Percentiles rank a stretch among this genome's conserved stretches.
These are phyloP conservation scores for Skeletonema menzelii DNA, from an alignment of 108 stramenopile species.

Conservation along the genomic window DNA sequence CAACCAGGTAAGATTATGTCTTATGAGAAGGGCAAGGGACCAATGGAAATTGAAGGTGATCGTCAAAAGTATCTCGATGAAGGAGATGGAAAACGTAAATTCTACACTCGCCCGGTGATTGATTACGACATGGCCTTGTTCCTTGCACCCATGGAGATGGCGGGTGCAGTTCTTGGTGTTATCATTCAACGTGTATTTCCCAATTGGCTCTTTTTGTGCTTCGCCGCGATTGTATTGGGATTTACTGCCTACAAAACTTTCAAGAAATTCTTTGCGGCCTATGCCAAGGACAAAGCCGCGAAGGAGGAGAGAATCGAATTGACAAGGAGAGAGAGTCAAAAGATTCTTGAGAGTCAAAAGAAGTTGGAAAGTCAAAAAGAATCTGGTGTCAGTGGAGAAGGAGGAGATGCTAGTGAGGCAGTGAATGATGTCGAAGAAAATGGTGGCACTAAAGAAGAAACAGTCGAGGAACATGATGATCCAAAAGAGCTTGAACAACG, in stretches of 20 bases:
- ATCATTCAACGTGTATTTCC: constrained; percentile 61
- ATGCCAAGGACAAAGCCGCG: constrained; percentile 40
- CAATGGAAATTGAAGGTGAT: constrained; percentile 24
- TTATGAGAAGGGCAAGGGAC: constrained; percentile 36
- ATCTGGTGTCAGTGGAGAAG: constrained; percentile 10
- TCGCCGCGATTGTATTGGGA: constrained; percentile 51
- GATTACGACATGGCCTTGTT: constrained; percentile 74
- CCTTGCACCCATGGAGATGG: constrained; percentile 74
- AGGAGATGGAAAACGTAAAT: constrained; percentile 38
- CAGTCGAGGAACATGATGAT: constrained; percentile 16
- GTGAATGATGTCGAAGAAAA: constrained; percentile 11
- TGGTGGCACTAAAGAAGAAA: not conserved
- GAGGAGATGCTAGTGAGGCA: constrained; percentile 11
- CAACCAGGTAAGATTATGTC: constrained; percentile 18
- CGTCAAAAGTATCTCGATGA: constrained; percentile 19
- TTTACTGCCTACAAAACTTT: constrained; percentile 65
- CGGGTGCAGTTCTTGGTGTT: constrained; percentile 71
- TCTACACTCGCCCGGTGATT: constrained; percentile 68
- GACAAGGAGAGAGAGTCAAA: constrained; percentile 9
- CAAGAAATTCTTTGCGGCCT: constrained; percentile 46
- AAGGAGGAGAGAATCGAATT: not conserved
- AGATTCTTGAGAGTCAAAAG: not conserved
- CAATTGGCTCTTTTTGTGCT: constrained; percentile 62
- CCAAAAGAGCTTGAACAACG: constrained; percentile 30
- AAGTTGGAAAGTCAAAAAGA: not conserved